Evolutionary conservation across 1,284 basidiomycete species (phyloP).

Genomic region (Ceratobasidium sp.): DNA sequence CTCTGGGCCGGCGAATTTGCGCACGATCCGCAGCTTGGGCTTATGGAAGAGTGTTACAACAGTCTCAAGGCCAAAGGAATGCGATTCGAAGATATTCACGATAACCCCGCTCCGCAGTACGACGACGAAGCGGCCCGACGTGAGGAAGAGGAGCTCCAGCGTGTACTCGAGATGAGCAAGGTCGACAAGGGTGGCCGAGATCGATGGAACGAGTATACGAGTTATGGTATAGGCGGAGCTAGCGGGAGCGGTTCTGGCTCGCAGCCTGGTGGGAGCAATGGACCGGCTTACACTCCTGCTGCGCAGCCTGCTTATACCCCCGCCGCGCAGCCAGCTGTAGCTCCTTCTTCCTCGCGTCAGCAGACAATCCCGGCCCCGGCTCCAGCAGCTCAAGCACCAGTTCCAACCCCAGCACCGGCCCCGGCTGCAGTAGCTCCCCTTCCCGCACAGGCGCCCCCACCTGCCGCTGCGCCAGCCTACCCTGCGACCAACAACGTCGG

Average conservation of each 20-base stretch:
- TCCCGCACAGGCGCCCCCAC: constrained; percentile 41
- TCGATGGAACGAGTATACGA: constrained; percentile 64
- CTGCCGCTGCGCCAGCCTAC: constrained; percentile 58
- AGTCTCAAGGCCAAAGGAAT: constrained; percentile 85
- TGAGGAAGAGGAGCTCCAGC: constrained; percentile 94
- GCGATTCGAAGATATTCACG: constrained; percentile 75
- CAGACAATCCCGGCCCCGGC: constrained; percentile 40
- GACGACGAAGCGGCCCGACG: constrained; percentile 84
- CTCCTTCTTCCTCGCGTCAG: constrained; percentile 18
- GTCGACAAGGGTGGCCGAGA: constrained; percentile 86
- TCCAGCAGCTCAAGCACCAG: constrained; percentile 44
- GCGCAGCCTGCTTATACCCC: constrained; percentile 24
- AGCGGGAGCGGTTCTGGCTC: constrained; percentile 42
- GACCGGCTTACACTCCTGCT: constrained; percentile 34
- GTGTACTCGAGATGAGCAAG: constrained; percentile 90
- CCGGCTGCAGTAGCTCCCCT: constrained; percentile 51
- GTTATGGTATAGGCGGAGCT: constrained; percentile 38
- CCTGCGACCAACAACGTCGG: constrained; percentile 58
- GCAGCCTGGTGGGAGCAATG: constrained; percentile 48
- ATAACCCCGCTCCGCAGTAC: constrained; percentile 76
- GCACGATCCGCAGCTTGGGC: constrained; percentile 82
- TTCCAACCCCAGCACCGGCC: constrained; percentile 49
- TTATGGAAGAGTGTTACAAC: constrained; percentile 94
- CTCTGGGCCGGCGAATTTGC: constrained; percentile 91
- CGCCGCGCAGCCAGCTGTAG: constrained; percentile 39